Evolutionary conservation across 2,329 filamentous ascomycete genomes (phyloP), one percentile per base, ranked within the genome.

Genomic region (Nothopassalora personata): DNA sequence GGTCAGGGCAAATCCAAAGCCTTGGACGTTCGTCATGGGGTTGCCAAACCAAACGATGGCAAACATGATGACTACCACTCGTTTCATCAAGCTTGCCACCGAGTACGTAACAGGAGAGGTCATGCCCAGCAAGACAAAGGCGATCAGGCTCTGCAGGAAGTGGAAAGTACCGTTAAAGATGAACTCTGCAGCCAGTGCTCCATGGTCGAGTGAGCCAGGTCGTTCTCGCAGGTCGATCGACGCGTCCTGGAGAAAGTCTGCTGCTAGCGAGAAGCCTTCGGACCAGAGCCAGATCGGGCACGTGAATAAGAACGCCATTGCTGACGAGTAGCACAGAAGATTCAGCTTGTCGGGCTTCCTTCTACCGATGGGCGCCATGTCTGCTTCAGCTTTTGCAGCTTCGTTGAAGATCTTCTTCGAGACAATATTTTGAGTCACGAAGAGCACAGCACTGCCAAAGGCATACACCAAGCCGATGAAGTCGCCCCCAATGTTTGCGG

Each of bases 321-420:
- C 91, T 0, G 92, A 96, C n/a, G 92, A 97, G 73, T 99, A 99
- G 79, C 90, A 97, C 3, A 99, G 81, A 18, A 99, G 80, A 71
- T 99, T 99, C 45, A 99, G 84, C 77, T 99, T 99, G 77, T 99
- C 94, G 18, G 97, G 83, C 75, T 96, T 97, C 62, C 86, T 86
- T 47, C 85, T 83, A 57, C 83, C 82, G 11, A 80, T 76, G 0
- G 82, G 80, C 0, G 83, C 83, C 1, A 79, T 77, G 56, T 96
- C 90, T 7, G 86, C 85, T 75, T 97, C 93, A 1, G 90, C 89
- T 59, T 86, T 86, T 6, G 91, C 88, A 6, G 90, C 91, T 71
- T 97, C 92, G 73, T 97, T 99, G 80, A 99, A 99, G 9, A 99
- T 85, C 65, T 91, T 90, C 76, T 99, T 99, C 19, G 93, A 97